A percentile compares a stretch with the other conserved stretches of the same genome.
These are phyloP conservation scores for Albifimbria verrucaria DNA, from an alignment of 2,329 filamentous ascomycete genomes.

Conservation along the genomic window DNA sequence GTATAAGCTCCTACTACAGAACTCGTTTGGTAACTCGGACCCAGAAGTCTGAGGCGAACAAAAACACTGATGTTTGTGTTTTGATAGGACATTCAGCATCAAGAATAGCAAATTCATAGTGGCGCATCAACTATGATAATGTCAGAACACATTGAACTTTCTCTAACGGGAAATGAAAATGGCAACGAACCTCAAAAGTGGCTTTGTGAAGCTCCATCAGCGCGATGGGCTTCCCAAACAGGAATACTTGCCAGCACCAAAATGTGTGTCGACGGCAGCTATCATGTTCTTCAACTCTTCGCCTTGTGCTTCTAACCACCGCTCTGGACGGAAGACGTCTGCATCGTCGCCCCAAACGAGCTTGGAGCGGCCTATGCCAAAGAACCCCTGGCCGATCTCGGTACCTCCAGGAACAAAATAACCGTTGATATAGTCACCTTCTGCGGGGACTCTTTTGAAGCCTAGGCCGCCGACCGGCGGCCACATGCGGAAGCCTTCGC, in stretches of 20 bases:
- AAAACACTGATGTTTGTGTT: constrained; percentile 28
- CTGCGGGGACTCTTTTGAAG: constrained; percentile 50
- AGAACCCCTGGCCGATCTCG: constrained; percentile 50
- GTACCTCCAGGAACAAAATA: constrained; percentile 50
- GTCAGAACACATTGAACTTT: not conserved
- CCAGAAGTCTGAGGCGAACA: constrained; percentile 33
- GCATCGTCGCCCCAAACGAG: constrained; percentile 48
- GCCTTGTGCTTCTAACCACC: constrained; percentile 43
- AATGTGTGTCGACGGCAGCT: constrained; percentile 37
- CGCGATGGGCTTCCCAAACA: constrained; percentile 47
- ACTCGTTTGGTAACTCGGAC: constrained; percentile 23
- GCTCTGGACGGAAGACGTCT: constrained; percentile 49
- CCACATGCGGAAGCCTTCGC: constrained; percentile 53
- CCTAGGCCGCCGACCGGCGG: constrained; percentile 52
- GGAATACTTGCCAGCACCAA: constrained; percentile 41
- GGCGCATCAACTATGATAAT: constrained; percentile 23
- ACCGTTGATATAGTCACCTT: constrained; percentile 50
- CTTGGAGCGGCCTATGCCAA: constrained; percentile 48
- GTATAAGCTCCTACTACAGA: not conserved
- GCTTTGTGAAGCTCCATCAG: constrained; percentile 47
- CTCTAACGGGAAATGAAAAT: not conserved
- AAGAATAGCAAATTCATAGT: constrained; percentile 29
- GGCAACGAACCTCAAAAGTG: constrained; percentile 41
- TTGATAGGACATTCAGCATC: constrained; percentile 31
- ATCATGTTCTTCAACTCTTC: constrained; percentile 31